These are phyloP conservation scores for Rhexocercosporidium sp. DNA, from an alignment of 2,329 filamentous ascomycete species.

Conservation along the genomic window DNA sequence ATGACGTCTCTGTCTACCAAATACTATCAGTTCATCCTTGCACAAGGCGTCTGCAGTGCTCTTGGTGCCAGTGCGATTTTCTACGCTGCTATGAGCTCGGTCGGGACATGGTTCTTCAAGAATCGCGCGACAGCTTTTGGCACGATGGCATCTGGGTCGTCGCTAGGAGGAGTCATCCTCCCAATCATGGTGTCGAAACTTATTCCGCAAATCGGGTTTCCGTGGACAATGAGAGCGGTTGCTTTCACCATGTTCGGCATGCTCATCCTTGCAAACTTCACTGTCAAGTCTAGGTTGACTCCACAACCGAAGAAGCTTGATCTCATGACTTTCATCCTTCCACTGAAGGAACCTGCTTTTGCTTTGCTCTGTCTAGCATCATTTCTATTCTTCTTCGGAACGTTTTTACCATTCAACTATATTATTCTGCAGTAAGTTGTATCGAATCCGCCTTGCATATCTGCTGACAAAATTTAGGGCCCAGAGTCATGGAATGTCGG, in stretches of 20 bases:
- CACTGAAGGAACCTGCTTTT: slow-evolving; percentile 47
- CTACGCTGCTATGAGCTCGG: slow-evolving; percentile 48
- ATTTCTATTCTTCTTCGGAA: slow-evolving; percentile 55
- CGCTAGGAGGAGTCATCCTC: slow-evolving; percentile 60
- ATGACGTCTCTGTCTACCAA: slow-evolving; percentile 62
- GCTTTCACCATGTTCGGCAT: slow-evolving; percentile 62
- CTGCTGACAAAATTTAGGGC: slow-evolving; percentile 45
- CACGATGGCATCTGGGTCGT: slow-evolving; percentile 54
- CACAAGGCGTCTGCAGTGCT: slow-evolving; percentile 52
- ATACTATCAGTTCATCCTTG: slow-evolving; percentile 59
- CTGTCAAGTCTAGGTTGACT: slow-evolving; percentile 56
- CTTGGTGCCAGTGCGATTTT: slow-evolving; percentile 53
- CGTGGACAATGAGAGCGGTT: slow-evolving; percentile 61
- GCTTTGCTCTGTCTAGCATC: slow-evolving; percentile 45
- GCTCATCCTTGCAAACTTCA: slow-evolving; percentile 56
- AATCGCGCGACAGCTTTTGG: slow-evolving; percentile 54
- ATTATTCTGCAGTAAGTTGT: slow-evolving; percentile 41
- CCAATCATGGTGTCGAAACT: slow-evolving; percentile 65
- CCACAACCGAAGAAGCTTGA: slow-evolving; percentile 44
- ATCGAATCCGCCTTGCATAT: slow-evolving; percentile 31
- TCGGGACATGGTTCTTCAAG: slow-evolving; percentile 55
- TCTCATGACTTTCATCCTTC: slow-evolving; percentile 44
- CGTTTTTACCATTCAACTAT: slow-evolving; percentile 60
- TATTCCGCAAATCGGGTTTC: slow-evolving; percentile 57
- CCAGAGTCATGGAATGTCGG: slow-evolving; percentile 52